These are phyloP conservation scores for Fusarium aywerte DNA, from an alignment of 2,329 filamentous ascomycete species.

Conservation along the genomic window DNA sequence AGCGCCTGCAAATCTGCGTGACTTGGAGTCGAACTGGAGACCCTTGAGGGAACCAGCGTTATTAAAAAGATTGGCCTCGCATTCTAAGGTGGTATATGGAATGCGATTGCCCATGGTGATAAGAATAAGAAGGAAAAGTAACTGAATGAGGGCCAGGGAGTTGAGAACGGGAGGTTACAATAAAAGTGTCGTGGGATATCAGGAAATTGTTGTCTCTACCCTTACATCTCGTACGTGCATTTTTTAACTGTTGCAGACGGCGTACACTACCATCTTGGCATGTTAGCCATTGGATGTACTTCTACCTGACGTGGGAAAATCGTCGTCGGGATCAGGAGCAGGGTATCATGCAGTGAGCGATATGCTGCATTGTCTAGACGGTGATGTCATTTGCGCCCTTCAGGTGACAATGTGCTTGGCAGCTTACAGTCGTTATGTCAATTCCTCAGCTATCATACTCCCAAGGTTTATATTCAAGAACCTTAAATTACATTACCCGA, in stretches of 20 bases:
- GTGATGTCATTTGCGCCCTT: neutral
- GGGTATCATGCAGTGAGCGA: no score
- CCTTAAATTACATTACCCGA: accelerated
- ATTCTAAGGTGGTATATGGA: slow-evolving; percentile 15
- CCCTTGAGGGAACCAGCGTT: slow-evolving; percentile 42
- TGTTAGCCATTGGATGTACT: slow-evolving; percentile 12
- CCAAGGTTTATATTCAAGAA: neutral
- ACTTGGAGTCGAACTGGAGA: slow-evolving; percentile 51
- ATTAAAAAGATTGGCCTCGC: neutral
- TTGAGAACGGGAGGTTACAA: neutral
- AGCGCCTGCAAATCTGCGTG: slow-evolving; percentile 50
- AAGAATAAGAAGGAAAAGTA: neutral
- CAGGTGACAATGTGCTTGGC: neutral
- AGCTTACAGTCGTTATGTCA: no score
- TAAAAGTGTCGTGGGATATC: neutral
- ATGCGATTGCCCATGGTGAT: slow-evolving; percentile 8
- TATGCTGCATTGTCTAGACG: neutral
- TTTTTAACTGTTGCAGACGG: neutral
- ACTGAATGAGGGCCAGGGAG: neutral
- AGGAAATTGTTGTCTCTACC: neutral
- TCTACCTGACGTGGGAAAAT: slow-evolving; percentile 10
- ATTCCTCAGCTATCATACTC: neutral
- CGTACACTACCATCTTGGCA: slow-evolving; percentile 4
- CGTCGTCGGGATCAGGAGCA: slow-evolving; percentile 11
- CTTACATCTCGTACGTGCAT: no score